Evolutionary conservation across 1,139 yeast species (phyloP).

Genomic region (Debaryomyces psychrophilus): DNA sequence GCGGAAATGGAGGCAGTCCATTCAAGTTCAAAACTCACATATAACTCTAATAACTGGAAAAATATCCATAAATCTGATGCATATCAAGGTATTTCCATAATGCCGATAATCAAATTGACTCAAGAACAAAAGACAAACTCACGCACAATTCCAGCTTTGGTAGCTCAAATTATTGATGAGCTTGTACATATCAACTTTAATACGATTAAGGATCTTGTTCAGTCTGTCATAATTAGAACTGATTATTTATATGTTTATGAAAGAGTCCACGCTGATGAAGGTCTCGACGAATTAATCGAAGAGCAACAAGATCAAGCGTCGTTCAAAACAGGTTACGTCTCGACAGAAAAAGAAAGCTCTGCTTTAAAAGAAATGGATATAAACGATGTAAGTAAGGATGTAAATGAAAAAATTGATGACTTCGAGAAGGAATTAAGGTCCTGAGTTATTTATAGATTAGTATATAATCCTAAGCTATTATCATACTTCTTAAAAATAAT

Average conservation of each 20-base stretch:
- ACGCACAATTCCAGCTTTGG: conserved; percentile 15
- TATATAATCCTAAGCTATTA: neutral
- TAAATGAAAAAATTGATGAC: conserved; percentile 23
- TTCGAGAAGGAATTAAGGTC: conserved; percentile 13
- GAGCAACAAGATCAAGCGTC: neutral
- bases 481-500: neutral
- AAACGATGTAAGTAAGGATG: conserved; percentile 16
- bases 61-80: conserved; percentile 22
- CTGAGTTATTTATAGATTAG: neutral
- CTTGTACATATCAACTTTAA: conserved; percentile 19
- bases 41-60: conserved; percentile 31
- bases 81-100: conserved; percentile 27
- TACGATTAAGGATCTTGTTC: conserved; percentile 21
- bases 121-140: conserved; percentile 15
- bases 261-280: conserved; percentile 18
- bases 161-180: conserved; percentile 22
- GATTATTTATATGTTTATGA: conserved; percentile 37
- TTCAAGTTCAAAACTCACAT: conserved; percentile 5
- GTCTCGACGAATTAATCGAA: conserved; percentile 1
- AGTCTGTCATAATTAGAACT: conserved; percentile 26
- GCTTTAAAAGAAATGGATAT: conserved; percentile 13
- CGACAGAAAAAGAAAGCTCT: neutral
- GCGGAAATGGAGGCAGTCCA: conserved; percentile 12
- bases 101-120: conserved; percentile 22
- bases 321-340: neutral